These are phyloP conservation scores for Teunomyces tritomae DNA, from an alignment of 805 yeast genomes.

Conservation along the genomic window DNA sequence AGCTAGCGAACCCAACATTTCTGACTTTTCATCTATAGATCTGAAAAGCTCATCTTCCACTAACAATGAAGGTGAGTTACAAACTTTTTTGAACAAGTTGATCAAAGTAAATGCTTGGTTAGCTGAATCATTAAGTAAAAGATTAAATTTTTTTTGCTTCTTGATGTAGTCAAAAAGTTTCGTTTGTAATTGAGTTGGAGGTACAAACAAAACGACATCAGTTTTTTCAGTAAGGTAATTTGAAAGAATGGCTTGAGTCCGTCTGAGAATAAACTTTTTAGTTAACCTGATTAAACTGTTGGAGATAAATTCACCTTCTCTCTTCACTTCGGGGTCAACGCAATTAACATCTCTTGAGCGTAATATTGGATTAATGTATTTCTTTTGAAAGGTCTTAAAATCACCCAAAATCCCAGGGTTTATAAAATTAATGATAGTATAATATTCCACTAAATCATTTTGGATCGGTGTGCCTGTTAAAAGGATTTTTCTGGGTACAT, in stretches of 20 bases:
- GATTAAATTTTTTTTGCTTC: constrained; percentile 32
- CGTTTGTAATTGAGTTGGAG: constrained; percentile 65
- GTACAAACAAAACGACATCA: constrained; percentile 73
- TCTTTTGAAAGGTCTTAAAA: constrained; percentile 54
- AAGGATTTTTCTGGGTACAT: constrained; percentile 56
- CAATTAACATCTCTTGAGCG: constrained; percentile 65
- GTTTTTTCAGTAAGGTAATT: constrained; percentile 69
- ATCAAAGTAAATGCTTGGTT: constrained; percentile 63
- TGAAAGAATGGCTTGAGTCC: constrained; percentile 58
- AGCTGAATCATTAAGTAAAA: constrained; percentile 24
- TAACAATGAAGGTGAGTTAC: constrained; percentile 75
- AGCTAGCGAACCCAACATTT: constrained; percentile 11
- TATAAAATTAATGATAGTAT: constrained; percentile 72
- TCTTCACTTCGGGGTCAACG: constrained; percentile 44
- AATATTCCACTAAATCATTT: constrained; percentile 84
- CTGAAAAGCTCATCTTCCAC: constrained; percentile 46
- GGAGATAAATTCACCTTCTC: constrained; percentile 60
- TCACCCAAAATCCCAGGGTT: constrained; percentile 81
- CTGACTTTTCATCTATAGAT: constrained; percentile 9
- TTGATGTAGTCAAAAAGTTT: constrained; percentile 52
- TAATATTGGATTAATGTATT: constrained; percentile 67
- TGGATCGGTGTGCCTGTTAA: constrained; percentile 93
- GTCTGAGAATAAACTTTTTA: constrained; percentile 63
- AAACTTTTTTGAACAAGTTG: constrained; percentile 71
- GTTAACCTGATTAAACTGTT: constrained; percentile 65